A percentile compares a stretch with the other conserved stretches of the same genome.
phyloP scores from a whole-genome alignment of 495 filamentous ascomycete genomes.

The Paragyromitra xinjiangensis region DNA sequence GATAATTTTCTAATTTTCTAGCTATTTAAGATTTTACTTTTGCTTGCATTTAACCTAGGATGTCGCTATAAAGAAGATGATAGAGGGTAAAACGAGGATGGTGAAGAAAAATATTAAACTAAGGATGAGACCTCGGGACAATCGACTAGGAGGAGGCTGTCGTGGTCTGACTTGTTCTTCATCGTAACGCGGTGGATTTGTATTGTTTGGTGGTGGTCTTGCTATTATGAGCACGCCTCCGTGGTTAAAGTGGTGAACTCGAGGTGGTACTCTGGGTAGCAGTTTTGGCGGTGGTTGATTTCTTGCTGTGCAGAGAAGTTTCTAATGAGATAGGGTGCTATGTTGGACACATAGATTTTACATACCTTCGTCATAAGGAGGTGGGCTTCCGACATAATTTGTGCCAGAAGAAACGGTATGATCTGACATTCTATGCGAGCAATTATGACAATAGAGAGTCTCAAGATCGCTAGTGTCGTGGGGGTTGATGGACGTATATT shows the following conservation, averaged over 20 bases:
- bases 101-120: background rate
- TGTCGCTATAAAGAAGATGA: slow-evolving; percentile 1
- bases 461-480: slow-evolving; percentile 5
- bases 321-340: background rate
- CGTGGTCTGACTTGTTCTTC: background rate
- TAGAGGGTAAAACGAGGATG: background rate
- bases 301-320: background rate
- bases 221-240: background rate
- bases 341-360: background rate
- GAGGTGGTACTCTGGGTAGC: background rate
- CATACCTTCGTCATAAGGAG: slow-evolving; percentile 34
- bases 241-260: background rate
- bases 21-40: background rate
- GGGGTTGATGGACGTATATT: background rate
- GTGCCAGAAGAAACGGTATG: background rate
- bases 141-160: background rate
- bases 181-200: slow-evolving; percentile 16
- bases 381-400: background rate
- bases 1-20: background rate
- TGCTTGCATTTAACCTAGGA: background rate
- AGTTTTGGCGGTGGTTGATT: background rate
- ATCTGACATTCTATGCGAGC: slow-evolving; percentile 20
- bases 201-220: background rate
- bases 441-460: slow-evolving; percentile 11
- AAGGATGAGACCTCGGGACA: background rate